A percentile compares a stretch with the other conserved stretches of the same genome.
Conservation (phyloP, 768 basidiomycete genomes). For the Russula olivacea region DNA sequence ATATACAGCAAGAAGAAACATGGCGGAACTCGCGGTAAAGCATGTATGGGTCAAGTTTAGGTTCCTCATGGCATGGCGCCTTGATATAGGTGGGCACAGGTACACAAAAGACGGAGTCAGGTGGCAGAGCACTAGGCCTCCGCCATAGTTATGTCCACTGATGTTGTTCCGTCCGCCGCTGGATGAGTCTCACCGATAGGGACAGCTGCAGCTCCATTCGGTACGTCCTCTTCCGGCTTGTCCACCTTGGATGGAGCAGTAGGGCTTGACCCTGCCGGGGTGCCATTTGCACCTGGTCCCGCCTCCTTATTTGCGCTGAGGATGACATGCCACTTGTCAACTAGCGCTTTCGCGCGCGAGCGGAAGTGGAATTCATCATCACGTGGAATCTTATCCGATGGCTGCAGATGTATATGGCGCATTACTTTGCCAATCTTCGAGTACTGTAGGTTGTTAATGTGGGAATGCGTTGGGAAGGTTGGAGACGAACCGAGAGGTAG, state of each 20-base stretch:
- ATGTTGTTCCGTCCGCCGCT: constrained; percentile 20
- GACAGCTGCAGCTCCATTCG: constrained; percentile 5
- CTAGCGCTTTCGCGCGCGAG: constrained; percentile 59
- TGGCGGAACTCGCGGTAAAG: constrained; percentile 4
- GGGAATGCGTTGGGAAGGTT: neutral
- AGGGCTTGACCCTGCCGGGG: constrained; percentile 16
- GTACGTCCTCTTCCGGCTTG: constrained; percentile 13
- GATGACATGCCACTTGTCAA: constrained; percentile 63
- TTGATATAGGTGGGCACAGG: neutral
- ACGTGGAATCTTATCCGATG: constrained; percentile 50
- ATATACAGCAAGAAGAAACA: constrained; percentile 23
- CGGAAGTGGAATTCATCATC: constrained; percentile 67
- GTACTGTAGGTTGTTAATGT: constrained; percentile 35
- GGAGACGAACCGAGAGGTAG: constrained; percentile 49
- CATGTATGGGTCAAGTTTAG: constrained; percentile 12
- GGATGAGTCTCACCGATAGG: neutral
- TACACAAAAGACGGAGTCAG: neutral
- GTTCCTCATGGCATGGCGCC: constrained; percentile 4
- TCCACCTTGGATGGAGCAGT: constrained; percentile 17
- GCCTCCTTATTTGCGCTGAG: constrained; percentile 35
- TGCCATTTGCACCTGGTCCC: constrained; percentile 15
- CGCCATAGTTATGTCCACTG: constrained; percentile 20
- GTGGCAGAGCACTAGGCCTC: constrained; percentile 7
- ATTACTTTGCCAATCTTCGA: constrained; percentile 85
- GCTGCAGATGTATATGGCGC: constrained; percentile 70